Evolutionary conservation across 805 yeast genomes (phyloP).

Genomic region (Candida tallmaniae): DNA sequence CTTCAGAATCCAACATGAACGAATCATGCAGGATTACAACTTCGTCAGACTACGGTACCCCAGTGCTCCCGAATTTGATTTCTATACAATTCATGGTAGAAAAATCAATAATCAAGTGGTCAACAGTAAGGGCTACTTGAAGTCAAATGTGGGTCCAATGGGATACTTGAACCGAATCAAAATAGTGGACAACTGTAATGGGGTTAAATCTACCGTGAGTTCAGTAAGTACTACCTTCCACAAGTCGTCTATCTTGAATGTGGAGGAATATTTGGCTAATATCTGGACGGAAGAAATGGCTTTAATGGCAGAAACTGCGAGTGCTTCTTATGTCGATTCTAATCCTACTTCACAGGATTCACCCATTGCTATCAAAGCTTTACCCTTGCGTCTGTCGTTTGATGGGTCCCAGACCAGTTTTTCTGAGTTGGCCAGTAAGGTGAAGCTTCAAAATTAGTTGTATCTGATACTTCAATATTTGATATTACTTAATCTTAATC

Average conservation of each 20-base stretch:
- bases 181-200: neutral
- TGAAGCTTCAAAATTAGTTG: slow-evolving; percentile 1
- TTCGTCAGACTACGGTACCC: slow-evolving; percentile 29
- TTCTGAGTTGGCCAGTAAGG: slow-evolving; percentile 10
- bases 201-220: neutral
- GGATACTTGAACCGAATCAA: slow-evolving; percentile 22
- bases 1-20: slow-evolving; percentile 34
- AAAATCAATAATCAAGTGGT: neutral
- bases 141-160: slow-evolving; percentile 20
- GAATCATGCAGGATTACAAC: slow-evolving; percentile 31
- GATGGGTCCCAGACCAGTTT: slow-evolving; percentile 9
- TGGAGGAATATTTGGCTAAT: slow-evolving; percentile 7
- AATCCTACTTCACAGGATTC: too few species aligned
- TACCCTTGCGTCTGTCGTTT: slow-evolving; percentile 3
- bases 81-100: slow-evolving; percentile 3
- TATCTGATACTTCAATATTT: too few species aligned
- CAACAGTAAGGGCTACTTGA: slow-evolving; percentile 6
- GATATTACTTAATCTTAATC: too few species aligned
- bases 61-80: slow-evolving; percentile 5
- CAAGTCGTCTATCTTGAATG: neutral
- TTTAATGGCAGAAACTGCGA: neutral
- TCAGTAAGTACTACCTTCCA: neutral
- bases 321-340: neutral
- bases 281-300: slow-evolving; percentile 10
- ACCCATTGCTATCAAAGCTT: too few species aligned